Conservation (phyloP, 345 rosid species). For the Clausena lansium region DNA sequence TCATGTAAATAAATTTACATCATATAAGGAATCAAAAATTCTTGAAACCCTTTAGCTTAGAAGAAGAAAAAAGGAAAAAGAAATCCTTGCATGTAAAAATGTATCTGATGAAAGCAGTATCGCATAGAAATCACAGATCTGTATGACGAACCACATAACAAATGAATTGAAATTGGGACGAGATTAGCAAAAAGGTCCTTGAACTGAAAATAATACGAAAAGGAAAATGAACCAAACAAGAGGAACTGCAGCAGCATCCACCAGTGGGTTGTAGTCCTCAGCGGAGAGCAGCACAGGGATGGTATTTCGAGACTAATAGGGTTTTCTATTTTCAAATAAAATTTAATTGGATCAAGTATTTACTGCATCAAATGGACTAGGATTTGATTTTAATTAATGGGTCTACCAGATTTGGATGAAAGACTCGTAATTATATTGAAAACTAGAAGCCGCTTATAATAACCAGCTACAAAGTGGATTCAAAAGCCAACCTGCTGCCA, state of each 20-base stretch:
- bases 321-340: background rate
- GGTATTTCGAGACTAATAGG: background rate
- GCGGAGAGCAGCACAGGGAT: background rate
- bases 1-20: background rate
- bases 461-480: background rate
- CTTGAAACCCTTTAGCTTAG: background rate
- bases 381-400: background rate
- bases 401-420: background rate
- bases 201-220: background rate
- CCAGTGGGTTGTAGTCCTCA: background rate
- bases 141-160: background rate
- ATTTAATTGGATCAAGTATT: background rate
- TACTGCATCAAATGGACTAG: background rate
- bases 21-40: background rate
- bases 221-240: background rate
- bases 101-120: background rate
- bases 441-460: background rate
- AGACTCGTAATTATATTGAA: background rate
- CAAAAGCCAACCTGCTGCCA: background rate
- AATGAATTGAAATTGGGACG: background rate
- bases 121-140: background rate
- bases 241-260: background rate
- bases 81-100: background rate
- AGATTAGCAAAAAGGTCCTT: background rate
- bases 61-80: background rate